Evolutionary conservation across 331 rosid species (phyloP), one percentile per base, ranked within the genome.

Genomic region (Rhamnella rubrinervis): DNA sequence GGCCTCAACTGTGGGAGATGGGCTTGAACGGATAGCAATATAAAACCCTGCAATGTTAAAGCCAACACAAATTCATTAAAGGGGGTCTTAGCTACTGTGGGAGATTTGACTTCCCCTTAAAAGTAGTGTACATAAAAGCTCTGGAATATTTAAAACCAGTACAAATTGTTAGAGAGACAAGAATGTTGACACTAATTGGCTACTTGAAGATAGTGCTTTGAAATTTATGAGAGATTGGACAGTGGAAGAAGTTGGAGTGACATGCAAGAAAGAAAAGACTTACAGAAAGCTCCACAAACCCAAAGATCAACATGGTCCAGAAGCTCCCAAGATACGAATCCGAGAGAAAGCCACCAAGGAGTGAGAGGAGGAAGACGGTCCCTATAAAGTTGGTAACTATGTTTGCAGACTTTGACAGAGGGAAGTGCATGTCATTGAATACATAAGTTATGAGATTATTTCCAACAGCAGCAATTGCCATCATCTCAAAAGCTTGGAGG

Each of bases 391-490:
- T 88, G 6, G 95, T 88, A 0, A 88, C 91, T 35, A 84, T 69
- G 74, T 83, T 88, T 19, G 95, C 91, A 8, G 95, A 85, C 71
- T 79, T 85, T 1, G 95, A 77, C 38, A 88, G 77, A 21, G 87
- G 69, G 50, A 85, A 88, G 83, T 85, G 87, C 95, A 88, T 85
- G 68, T 88, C 84, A 66, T 69, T 83, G 52, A 79, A 63, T 19
- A 88, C 78, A 56, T 83, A 88, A 12, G 89, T 88, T 57, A 88
- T 85, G 14, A 88, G 86, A 63, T 85, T 88, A 63, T 85, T 88
- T 63, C 91, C 89, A 57, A 88, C 91, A 7, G 84, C 91, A 14
- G 89, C 91, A 66, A 88, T 81, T 23, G 89, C 95, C 91, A 88
- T 88, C 85, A 85, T 88, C 82, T 88, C 95, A 68, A 88, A 83